Percentiles rank a stretch among this genome's conserved stretches.
Evolutionary conservation across 192 early-diverging fungal genomes (phyloP).

Genomic region (Coemansia sp.): DNA sequence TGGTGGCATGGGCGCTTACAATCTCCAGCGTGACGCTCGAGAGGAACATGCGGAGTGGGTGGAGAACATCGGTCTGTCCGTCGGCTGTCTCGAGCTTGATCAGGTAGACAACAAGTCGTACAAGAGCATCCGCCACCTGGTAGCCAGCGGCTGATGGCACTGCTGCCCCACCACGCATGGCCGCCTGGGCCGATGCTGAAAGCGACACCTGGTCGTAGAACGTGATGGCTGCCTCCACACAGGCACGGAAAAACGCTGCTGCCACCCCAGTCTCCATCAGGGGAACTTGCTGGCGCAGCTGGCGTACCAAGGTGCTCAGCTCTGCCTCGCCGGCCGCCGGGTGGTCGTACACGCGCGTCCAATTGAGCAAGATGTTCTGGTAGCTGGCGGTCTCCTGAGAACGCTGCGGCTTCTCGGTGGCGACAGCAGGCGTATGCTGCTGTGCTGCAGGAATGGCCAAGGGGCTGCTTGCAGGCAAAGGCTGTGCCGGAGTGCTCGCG

Average conservation of each 20-base stretch:
- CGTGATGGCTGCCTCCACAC: conserved; percentile 81
- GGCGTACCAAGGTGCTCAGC: conserved; percentile 45
- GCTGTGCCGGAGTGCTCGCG: not conserved
- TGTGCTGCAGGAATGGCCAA: not conserved
- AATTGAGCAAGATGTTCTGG: conserved; percentile 46
- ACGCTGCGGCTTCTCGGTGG: not conserved
- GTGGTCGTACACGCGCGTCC: conserved; percentile 50
- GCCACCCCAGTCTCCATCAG: conserved; percentile 72
- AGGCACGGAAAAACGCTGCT: conserved; percentile 87
- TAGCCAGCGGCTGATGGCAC: conserved; percentile 48
- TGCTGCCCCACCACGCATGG: conserved; percentile 1
- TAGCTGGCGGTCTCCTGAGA: conserved; percentile 44
- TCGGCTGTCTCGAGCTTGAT: conserved; percentile 67
- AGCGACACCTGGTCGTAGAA: conserved; percentile 62
- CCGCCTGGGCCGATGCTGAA: conserved; percentile 5
- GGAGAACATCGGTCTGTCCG: conserved; percentile 47
- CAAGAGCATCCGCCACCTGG: conserved; percentile 91
- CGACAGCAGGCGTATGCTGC: not conserved
- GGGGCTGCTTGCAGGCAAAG: not conserved
- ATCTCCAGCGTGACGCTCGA: conserved; percentile 81
- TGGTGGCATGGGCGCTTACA: conserved; percentile 81
- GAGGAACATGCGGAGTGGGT: conserved; percentile 76
- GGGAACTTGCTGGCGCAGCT: conserved; percentile 74
- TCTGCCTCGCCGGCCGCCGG: conserved; percentile 44
- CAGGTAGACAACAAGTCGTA: conserved; percentile 78